Base-by-base conservation (phyloP, 768 basidiomycete species). In the Cystofilobasidium capitatum region DNA sequence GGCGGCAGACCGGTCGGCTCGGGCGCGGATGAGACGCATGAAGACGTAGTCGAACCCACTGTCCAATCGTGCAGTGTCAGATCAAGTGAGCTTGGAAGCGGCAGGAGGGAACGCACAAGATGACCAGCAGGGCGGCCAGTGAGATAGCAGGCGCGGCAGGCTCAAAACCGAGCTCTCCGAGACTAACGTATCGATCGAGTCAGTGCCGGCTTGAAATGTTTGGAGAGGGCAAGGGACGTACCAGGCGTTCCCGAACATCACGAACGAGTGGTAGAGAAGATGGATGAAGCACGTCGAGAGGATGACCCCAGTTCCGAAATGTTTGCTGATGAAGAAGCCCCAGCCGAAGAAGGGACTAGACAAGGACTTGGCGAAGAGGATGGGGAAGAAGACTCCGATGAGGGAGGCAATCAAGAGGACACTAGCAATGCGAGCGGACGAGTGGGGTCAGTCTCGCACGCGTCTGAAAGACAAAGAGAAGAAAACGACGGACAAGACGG, bases 231-330 rank as follows among this genome's bases (percentile, higher is more conserved):
- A 24, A 51, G 12, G 17, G 22, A 51, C 49, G 26, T 13, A 51
- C 26, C 36, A 77, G 31, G 72, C 71, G 68, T 77, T 75, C 33
- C 66, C 62, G 67, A 76, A 77, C 77, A 77, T 77, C 72, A 77
- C 69, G 62, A 78, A 77, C n/a, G 74, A 71, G 70, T 78, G 78
- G 66, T 72, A 75, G 0, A 78, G 73, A 0, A 79, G 73, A 60
- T 78, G 78, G 33, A 75, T 74, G 62, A 75, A 77, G 1, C 77
- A 77, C 0, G 76, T 77, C 2, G 74, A 73, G 33, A 77, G 62
- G 66, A 78, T 78, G 64, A 79, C 69, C 16, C 78, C 78, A 37
- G 75, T 75, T 20, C 75, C 75, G 39, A 75, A 75, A 55, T 76
- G 75, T 62, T 71, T 74, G 0, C 70, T 66, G n/a, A 76, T 39